Percentiles rank a stretch among this genome's conserved stretches.
phyloP scores from a whole-genome alignment of 768 basidiomycete genomes.

The Boletus pseudopeckii region DNA sequence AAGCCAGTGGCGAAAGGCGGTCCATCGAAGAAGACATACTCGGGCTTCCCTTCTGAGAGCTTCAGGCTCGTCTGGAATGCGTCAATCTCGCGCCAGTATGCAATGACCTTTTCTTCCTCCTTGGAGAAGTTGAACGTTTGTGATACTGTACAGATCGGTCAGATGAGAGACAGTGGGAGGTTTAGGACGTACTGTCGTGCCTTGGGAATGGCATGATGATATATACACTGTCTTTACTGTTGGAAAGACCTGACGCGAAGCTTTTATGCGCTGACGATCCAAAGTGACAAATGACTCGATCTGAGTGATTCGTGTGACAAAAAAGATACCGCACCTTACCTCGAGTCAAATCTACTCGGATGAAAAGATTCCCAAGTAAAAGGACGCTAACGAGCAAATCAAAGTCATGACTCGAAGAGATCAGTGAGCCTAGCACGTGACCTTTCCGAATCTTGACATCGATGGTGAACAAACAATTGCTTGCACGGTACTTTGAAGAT shows the following conservation, averaged over 20 bases:
- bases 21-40: conserved; percentile 95
- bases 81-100: conserved; percentile 95
- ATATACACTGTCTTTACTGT: not conserved
- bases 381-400: not conserved
- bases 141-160: conserved; percentile 48
- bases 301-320: conserved; percentile 4
- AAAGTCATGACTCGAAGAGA: not conserved
- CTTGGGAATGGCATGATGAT: conserved; percentile 58
- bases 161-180: not conserved
- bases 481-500: conserved; percentile 93
- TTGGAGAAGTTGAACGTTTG: conserved; percentile 77
- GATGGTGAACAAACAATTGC: conserved; percentile 72
- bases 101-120: conserved; percentile 87
- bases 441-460: conserved; percentile 44
- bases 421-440: not conserved
- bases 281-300: conserved; percentile 12
- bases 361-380: not conserved
- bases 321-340: not conserved
- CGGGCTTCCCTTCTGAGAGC: conserved; percentile 85
- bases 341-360: not conserved
- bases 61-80: conserved; percentile 94
- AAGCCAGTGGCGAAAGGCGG: conserved; percentile 96
- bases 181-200: conserved; percentile 62
- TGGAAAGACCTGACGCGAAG: not conserved
- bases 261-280: not conserved